Conservation (phyloP, 1,284 basidiomycete genomes). For the Grifola frondosa region DNA sequence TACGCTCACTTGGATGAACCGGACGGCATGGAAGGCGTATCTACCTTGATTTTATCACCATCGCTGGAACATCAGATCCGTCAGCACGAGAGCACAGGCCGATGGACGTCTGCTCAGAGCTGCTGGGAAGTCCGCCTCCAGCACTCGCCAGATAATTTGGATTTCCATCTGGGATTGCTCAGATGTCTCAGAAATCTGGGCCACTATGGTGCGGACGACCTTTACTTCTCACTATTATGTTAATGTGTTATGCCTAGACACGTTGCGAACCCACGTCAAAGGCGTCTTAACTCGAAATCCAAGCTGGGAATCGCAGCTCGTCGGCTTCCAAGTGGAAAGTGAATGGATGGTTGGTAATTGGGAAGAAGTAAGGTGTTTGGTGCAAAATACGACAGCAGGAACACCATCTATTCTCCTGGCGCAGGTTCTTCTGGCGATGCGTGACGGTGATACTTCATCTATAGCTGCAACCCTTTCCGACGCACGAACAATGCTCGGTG, state of each 20-base stretch:
- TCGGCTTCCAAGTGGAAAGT: slow-evolving; percentile 89
- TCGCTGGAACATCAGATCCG: slow-evolving; percentile 96
- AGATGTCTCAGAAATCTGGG: slow-evolving; percentile 93
- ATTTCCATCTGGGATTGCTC: slow-evolving; percentile 87
- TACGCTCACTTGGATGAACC: slow-evolving; percentile 97
- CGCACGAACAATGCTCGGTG: slow-evolving; percentile 79
- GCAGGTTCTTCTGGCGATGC: slow-evolving; percentile 81
- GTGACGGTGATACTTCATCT: slow-evolving; percentile 45
- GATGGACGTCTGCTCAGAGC: slow-evolving; percentile 98
- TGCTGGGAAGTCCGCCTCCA: slow-evolving; percentile 99
- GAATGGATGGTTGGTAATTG: slow-evolving; percentile 96
- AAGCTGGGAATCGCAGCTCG: slow-evolving; percentile 78
- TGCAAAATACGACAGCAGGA: slow-evolving; percentile 48
- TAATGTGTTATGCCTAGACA: slow-evolving; percentile 57
- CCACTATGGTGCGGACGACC: slow-evolving; percentile 79
- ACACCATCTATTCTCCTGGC: slow-evolving; percentile 78
- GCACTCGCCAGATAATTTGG: slow-evolving; percentile 84
- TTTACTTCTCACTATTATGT: background rate
- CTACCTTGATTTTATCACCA: slow-evolving; percentile 85
- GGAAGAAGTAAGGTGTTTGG: slow-evolving; percentile 71
- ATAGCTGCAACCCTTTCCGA: slow-evolving; percentile 56
- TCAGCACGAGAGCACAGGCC: slow-evolving; percentile 95
- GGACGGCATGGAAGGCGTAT: slow-evolving; percentile 99
- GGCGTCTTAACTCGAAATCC: slow-evolving; percentile 88
- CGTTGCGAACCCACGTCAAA: slow-evolving; percentile 91